Conservation (phyloP, 2,329 filamentous ascomycete genomes). For the Cladosporium austrohemisphaericum region DNA sequence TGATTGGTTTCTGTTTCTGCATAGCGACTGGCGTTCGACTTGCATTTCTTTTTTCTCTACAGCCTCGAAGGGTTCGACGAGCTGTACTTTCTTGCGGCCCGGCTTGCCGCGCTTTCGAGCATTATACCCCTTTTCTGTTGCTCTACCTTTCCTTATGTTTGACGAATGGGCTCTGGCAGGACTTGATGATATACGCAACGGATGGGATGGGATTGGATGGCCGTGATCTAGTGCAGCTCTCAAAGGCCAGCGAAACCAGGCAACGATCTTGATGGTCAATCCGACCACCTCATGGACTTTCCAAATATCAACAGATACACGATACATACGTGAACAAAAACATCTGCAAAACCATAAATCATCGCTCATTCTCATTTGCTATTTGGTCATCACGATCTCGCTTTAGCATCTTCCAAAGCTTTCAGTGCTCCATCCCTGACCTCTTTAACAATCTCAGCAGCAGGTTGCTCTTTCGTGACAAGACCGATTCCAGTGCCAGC, state of each 20-base stretch:
- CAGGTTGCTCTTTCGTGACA: constrained; percentile 49
- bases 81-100: constrained; percentile 1
- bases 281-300: not conserved
- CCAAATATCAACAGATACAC: too few relatives aligned
- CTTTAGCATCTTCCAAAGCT: constrained; percentile 1
- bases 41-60: constrained; percentile 1
- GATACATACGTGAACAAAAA: constrained; percentile 10
- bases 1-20: constrained; percentile 19
- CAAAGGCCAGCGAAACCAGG: constrained; percentile 17
- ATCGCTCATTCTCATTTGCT: not conserved
- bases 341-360: constrained; percentile 1
- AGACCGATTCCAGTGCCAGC: constrained; percentile 60
- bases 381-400: not conserved
- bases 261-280: constrained; percentile 1
- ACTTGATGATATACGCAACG: constrained; percentile 6
- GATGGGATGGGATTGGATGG: constrained; percentile 9
- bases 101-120: constrained; percentile 13
- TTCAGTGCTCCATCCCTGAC: constrained; percentile 22
- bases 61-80: not conserved
- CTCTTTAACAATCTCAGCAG: constrained; percentile 51
- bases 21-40: constrained; percentile 31
- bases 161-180: constrained; percentile 12
- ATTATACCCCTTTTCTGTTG: constrained; percentile 22
- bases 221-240: constrained; percentile 36
- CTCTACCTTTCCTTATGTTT: constrained; percentile 13